These are phyloP conservation scores for Cladophialophora exuberans DNA, from an alignment of 2,329 filamentous ascomycete species.

Conservation along the genomic window DNA sequence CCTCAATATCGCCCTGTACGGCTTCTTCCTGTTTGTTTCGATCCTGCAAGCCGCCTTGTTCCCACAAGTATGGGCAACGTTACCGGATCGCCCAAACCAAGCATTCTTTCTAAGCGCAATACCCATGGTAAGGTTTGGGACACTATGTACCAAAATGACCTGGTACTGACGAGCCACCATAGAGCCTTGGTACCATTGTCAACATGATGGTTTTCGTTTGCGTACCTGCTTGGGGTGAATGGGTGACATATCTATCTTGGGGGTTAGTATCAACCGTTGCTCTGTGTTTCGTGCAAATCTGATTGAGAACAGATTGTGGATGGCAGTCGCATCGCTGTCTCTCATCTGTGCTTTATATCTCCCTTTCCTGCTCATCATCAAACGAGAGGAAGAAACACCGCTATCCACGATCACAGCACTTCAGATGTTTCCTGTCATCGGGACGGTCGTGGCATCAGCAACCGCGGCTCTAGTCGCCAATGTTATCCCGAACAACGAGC, in stretches of 20 bases:
- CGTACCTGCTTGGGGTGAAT: conserved; percentile 60
- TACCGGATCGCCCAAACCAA: conserved; percentile 68
- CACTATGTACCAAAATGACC: neutral
- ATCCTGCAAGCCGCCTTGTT: conserved; percentile 51
- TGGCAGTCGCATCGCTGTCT: conserved; percentile 57
- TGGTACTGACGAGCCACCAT: neutral
- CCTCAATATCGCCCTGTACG: conserved; percentile 63
- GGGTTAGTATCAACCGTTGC: conserved; percentile 29
- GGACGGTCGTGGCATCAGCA: conserved; percentile 66
- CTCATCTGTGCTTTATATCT: conserved; percentile 55
- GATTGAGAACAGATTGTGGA: conserved; percentile 49
- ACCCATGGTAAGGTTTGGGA: conserved; percentile 60
- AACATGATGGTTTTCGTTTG: conserved; percentile 68
- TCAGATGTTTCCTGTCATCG: conserved; percentile 68
- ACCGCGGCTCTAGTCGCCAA: conserved; percentile 59
- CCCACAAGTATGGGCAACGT: conserved; percentile 61
- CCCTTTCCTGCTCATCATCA: conserved; percentile 47
- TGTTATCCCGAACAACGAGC: conserved; percentile 34
- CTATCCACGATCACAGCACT: conserved; percentile 65
- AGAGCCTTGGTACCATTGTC: conserved; percentile 64
- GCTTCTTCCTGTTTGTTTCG: conserved; percentile 25
- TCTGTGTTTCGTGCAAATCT: neutral
- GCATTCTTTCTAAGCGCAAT: conserved; percentile 69
- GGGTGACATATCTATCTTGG: conserved; percentile 60
- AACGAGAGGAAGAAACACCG: conserved; percentile 43